A percentile compares a stretch with the other conserved stretches of the same genome.
These are phyloP conservation scores for Pichia phayaonensis DNA, from an alignment of 805 yeast genomes.

Conservation along the genomic window DNA sequence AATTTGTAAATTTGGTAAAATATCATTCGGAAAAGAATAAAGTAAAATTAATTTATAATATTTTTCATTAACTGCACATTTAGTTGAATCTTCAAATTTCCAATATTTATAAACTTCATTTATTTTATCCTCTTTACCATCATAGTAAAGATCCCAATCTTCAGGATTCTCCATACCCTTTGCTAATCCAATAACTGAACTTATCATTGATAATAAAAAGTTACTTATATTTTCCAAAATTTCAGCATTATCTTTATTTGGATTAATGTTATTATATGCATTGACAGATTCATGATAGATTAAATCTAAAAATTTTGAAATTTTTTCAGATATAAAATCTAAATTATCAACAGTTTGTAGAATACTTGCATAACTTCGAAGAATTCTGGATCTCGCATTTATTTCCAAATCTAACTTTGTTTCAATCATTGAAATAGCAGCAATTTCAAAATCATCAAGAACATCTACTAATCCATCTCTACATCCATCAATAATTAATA, in stretches of 20 bases:
- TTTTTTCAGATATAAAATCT: conserved; percentile 29
- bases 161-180: conserved; percentile 58
- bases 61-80: conserved; percentile 28
- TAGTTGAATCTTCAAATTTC: conserved; percentile 18
- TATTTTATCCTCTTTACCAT: conserved; percentile 24
- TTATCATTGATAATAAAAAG: conserved; percentile 47
- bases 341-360: conserved; percentile 49
- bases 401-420: conserved; percentile 23
- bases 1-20: not conserved
- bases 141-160: conserved; percentile 37
- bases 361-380: conserved; percentile 56
- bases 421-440: conserved; percentile 41
- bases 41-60: conserved; percentile 3
- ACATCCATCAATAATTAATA: conserved; percentile 50
- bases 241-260: not conserved
- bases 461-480: conserved; percentile 33
- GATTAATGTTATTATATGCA: conserved; percentile 9
- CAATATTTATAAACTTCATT: conserved; percentile 34
- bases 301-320: conserved; percentile 18
- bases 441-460: conserved; percentile 41
- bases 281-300: conserved; percentile 17
- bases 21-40: conserved; percentile 4
- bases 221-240: conserved; percentile 28
- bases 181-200: conserved; percentile 63
- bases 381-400: conserved; percentile 51